Percentiles rank a stretch among this genome's conserved stretches.
phyloP scores from a whole-genome alignment of 2,329 filamentous ascomycete genomes.

The Fusarium sp. region DNA sequence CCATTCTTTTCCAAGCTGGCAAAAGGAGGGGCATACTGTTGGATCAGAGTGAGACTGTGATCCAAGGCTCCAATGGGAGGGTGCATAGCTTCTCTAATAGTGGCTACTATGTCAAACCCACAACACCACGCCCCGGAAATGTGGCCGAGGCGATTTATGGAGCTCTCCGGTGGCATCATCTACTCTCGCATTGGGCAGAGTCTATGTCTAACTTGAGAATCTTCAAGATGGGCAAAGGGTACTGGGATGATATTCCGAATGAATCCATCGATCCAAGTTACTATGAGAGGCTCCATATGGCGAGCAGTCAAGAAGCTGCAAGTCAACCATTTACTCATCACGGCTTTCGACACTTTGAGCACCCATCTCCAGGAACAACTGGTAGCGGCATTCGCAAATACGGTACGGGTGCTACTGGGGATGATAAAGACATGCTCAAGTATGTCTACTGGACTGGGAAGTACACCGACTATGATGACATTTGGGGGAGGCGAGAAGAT shows the following conservation, averaged over 20 bases:
- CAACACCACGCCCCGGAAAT: rapidly evolving
- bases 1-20: conserved; percentile 40
- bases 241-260: background rate
- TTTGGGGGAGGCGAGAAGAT: background rate
- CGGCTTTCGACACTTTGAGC: conserved; percentile 10
- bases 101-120: background rate
- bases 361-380: background rate
- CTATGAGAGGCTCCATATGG: background rate
- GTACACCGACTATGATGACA: background rate
- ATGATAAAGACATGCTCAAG: background rate
- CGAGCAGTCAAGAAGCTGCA: background rate
- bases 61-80: background rate
- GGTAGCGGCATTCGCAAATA: conserved; percentile 1
- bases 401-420: background rate
- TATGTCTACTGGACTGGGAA: background rate
- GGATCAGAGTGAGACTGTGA: background rate
- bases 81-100: background rate
- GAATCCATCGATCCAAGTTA: background rate
- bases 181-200: conserved; percentile 12
- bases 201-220: background rate
- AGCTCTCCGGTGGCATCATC: conserved; percentile 3
- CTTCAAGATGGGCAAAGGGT: conserved; percentile 9
- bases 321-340: background rate
- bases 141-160: background rate
- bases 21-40: background rate